These are phyloP conservation scores for Halenospora varia DNA, from an alignment of 495 filamentous ascomycete genomes.

Conservation along the genomic window DNA sequence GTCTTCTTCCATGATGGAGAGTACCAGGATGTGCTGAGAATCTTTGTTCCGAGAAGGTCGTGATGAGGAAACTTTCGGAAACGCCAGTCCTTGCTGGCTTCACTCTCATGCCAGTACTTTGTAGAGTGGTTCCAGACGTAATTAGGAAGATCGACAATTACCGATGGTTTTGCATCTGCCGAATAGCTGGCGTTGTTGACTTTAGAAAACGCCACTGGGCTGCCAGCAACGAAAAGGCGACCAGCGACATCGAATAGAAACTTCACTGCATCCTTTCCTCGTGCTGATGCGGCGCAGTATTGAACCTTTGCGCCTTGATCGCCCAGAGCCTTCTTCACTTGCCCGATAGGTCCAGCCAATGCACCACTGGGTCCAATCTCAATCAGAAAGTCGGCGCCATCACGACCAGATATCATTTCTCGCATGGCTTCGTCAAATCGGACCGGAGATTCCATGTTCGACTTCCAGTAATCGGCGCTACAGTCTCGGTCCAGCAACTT, in stretches of 20 bases:
- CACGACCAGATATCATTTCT: neutral
- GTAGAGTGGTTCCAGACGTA: conserved; percentile 34
- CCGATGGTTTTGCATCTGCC: conserved; percentile 17
- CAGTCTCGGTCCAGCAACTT: conserved; percentile 21
- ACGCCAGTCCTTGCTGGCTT: conserved; percentile 28
- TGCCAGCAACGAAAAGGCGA: conserved; percentile 31
- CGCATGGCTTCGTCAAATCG: conserved; percentile 30
- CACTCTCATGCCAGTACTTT: conserved; percentile 30
- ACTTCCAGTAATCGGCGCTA: conserved; percentile 45
- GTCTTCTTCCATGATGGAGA: conserved; percentile 33
- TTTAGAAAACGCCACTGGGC: conserved; percentile 33
- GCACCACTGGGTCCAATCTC: conserved; percentile 65
- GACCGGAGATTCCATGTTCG: conserved; percentile 49
- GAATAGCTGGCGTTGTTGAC: conserved; percentile 38
- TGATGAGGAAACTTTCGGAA: conserved; percentile 25
- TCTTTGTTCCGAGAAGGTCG: conserved; percentile 31
- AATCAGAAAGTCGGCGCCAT: conserved; percentile 30
- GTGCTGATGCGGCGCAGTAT: conserved; percentile 34
- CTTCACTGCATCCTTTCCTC: conserved; percentile 30
- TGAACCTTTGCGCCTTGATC: conserved; percentile 38
- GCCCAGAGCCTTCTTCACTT: conserved; percentile 22
- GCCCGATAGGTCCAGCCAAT: conserved; percentile 52
- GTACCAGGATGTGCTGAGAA: conserved; percentile 21
- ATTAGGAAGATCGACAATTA: conserved; percentile 27
- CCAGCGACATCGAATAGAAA: conserved; percentile 34